phyloP scores from a whole-genome alignment of 805 yeast genomes.

The Cyberlindnera maclurae region DNA sequence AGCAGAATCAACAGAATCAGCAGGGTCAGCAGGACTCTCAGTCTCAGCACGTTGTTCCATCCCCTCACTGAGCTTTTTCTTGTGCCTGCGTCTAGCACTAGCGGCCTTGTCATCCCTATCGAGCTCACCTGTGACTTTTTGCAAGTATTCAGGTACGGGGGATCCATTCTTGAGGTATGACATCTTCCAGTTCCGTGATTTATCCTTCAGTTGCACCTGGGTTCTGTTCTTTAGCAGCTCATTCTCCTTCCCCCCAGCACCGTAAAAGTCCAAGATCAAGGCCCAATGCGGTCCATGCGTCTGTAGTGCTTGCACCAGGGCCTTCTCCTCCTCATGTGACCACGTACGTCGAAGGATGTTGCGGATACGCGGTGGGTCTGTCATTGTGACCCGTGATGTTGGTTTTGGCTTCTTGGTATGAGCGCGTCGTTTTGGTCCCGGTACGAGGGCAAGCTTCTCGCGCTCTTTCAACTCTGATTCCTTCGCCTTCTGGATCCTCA shows the following conservation, averaged over 20 bases:
- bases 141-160: slow-evolving; percentile 73
- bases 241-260: slow-evolving; percentile 84
- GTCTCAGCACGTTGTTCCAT: too few relatives aligned
- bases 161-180: slow-evolving; percentile 68
- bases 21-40: too few relatives aligned
- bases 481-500: slow-evolving; percentile 12
- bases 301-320: slow-evolving; percentile 73
- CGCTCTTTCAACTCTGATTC: slow-evolving; percentile 13
- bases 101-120: slow-evolving; percentile 45
- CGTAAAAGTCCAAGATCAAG: slow-evolving; percentile 80
- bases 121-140: slow-evolving; percentile 81
- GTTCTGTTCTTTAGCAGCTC: slow-evolving; percentile 83
- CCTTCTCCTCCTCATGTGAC: slow-evolving; percentile 85
- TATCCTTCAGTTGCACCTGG: slow-evolving; percentile 90
- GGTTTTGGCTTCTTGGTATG: slow-evolving; percentile 6
- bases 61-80: slow-evolving; percentile 8
- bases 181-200: slow-evolving; percentile 94
- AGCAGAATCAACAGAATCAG: too few relatives aligned
- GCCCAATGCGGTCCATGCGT: slow-evolving; percentile 91
- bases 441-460: slow-evolving; percentile 4
- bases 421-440: neutral
- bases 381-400: neutral
- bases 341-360: slow-evolving; percentile 57
- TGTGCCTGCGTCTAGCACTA: slow-evolving; percentile 22
- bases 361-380: slow-evolving; percentile 19